Evolutionary conservation across 2,329 filamentous ascomycete genomes (phyloP).

Genomic region (Ophiognomonia clavigignenti-juglandacearum): DNA sequence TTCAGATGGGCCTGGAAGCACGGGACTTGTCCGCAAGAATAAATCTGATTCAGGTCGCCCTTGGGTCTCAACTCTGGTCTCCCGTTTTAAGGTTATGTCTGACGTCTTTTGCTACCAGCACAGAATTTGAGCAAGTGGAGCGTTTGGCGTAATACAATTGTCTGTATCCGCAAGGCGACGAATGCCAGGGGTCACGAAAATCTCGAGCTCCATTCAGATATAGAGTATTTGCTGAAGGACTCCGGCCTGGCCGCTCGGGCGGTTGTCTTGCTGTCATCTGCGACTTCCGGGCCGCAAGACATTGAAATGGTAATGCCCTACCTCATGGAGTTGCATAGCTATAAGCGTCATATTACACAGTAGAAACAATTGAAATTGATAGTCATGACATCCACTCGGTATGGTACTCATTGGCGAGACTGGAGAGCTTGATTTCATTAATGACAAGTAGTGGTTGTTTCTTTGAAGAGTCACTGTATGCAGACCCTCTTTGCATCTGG

Average conservation of each 20-base stretch:
- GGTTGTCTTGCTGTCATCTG: constrained; percentile 7
- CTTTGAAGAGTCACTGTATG: too few relatives aligned
- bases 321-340: background rate
- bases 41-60: background rate
- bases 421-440: too few relatives aligned
- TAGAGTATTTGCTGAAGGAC: too few relatives aligned
- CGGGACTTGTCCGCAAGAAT: background rate
- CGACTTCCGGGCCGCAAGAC: constrained; percentile 1
- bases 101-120: background rate
- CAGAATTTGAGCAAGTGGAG: constrained; percentile 8
- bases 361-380: too few relatives aligned
- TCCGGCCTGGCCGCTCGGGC: background rate
- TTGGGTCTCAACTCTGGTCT: background rate
- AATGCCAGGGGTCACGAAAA: background rate
- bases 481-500: too few relatives aligned
- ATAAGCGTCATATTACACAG: too few relatives aligned
- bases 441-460: too few relatives aligned
- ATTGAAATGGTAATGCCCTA: background rate
- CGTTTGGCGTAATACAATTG: constrained; percentile 6
- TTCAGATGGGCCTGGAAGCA: too few relatives aligned
- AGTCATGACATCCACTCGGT: too few relatives aligned
- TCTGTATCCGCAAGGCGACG: constrained; percentile 5
- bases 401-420: too few relatives aligned
- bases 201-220: background rate
- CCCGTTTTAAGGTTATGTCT: background rate